These are phyloP conservation scores for Penicillium occitanis DNA, from an alignment of 2,329 filamentous ascomycete species.

Conservation along the genomic window DNA sequence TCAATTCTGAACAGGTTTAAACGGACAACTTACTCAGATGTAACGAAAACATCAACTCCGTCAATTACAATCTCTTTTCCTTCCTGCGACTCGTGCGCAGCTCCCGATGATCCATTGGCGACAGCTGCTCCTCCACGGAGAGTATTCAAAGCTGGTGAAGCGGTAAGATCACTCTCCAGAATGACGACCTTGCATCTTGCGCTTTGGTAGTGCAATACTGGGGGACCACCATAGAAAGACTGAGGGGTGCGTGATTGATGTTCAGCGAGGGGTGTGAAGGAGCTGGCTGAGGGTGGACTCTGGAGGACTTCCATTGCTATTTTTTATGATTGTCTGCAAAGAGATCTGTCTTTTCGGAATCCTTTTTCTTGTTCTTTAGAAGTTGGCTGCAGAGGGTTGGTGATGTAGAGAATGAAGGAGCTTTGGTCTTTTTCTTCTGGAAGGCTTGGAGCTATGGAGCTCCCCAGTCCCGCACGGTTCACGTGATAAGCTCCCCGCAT, in stretches of 20 bases:
- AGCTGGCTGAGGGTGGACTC: conserved; percentile 38
- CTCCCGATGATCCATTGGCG: conserved; percentile 21
- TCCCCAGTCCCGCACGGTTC: conserved; percentile 15
- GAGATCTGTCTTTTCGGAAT: not conserved
- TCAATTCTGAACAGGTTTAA: not conserved
- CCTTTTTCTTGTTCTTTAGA: no score
- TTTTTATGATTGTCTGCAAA: not conserved
- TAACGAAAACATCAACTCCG: conserved; percentile 48
- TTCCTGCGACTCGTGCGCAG: conserved; percentile 22
- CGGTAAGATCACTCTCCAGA: conserved; percentile 41
- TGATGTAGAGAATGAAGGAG: not conserved
- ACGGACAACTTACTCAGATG: conserved; percentile 42
- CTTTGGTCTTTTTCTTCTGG: conserved; percentile 1
- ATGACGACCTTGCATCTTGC: conserved; percentile 47
- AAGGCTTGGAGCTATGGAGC: conserved; percentile 8
- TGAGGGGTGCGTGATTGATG: conserved; percentile 50
- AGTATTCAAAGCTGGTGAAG: conserved; percentile 36
- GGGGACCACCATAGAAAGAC: conserved; percentile 49
- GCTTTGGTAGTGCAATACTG: conserved; percentile 50
- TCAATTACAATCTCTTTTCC: conserved; percentile 40
- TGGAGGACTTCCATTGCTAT: conserved; percentile 44
- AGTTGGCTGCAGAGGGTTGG: not conserved
- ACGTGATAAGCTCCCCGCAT: conserved; percentile 23
- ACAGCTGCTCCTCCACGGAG: conserved; percentile 28
- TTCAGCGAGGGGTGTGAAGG: conserved; percentile 46